Conservation (phyloP, 805 yeast species). For the Yamadazyma olivae region DNA sequence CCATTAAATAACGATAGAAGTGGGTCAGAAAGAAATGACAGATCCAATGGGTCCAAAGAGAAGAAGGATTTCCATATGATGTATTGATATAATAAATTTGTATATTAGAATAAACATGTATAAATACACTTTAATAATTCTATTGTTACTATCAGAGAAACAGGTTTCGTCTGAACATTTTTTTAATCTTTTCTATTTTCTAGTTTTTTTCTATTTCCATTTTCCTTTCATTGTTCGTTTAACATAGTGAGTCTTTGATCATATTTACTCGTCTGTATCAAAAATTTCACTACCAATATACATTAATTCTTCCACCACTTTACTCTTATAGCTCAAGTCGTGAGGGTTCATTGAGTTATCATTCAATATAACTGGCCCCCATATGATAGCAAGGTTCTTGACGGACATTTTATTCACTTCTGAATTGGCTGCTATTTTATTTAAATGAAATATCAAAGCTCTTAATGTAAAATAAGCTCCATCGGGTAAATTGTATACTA, state of each 20-base stretch:
- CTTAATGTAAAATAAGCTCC: slow-evolving; percentile 92
- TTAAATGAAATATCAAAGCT: slow-evolving; percentile 79
- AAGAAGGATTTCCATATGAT: slow-evolving; percentile 12
- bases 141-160: too few relatives aligned
- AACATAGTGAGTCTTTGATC: background rate
- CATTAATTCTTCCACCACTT: slow-evolving; percentile 81
- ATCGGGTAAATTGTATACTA: slow-evolving; percentile 88
- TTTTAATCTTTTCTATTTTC: background rate
- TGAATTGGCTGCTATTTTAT: slow-evolving; percentile 63
- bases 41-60: background rate
- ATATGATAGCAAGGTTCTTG: slow-evolving; percentile 79
- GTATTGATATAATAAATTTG: slow-evolving; percentile 14
- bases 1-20: background rate
- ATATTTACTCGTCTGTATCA: slow-evolving; percentile 31
- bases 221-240: background rate
- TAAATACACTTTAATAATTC: too few relatives aligned
- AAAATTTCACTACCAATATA: slow-evolving; percentile 77
- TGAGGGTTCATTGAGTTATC: slow-evolving; percentile 63
- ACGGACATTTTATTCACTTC: slow-evolving; percentile 75
- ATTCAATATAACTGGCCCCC: slow-evolving; percentile 89
- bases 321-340: slow-evolving; percentile 72
- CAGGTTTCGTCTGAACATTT: too few relatives aligned
- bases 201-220: background rate
- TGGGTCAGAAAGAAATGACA: background rate
- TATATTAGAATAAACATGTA: too few relatives aligned